Conservation (phyloP, 371 early-diverging fungal genomes). For the Rhizopus arrhizus region DNA sequence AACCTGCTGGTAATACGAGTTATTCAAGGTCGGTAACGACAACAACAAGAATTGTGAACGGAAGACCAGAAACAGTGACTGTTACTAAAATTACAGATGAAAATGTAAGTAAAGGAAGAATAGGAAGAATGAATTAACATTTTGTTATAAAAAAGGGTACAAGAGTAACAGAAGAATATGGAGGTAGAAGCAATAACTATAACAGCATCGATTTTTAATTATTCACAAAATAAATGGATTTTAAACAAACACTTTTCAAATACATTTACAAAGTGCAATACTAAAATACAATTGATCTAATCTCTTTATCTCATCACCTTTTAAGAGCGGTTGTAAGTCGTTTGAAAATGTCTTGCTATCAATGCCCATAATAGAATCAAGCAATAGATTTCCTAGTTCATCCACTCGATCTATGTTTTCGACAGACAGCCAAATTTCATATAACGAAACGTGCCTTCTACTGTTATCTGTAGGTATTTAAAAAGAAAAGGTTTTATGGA, state of each 20-base stretch:
- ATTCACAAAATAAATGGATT: constrained; percentile 33
- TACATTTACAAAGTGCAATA: no score
- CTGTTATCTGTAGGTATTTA: no score
- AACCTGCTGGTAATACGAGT: background rate
- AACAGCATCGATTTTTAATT: background rate
- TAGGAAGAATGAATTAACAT: background rate
- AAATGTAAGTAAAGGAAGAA: constrained; percentile 24
- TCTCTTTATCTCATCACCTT: no score
- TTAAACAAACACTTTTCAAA: constrained; percentile 24
- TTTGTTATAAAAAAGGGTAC: constrained; percentile 29
- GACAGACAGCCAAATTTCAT: no score
- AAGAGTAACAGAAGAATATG: constrained; percentile 43
- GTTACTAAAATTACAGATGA: constrained; percentile 37
- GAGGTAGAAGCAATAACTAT: constrained; percentile 31
- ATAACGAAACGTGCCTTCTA: no score
- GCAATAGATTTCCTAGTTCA: no score
- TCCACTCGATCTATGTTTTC: no score
- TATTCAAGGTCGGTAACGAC: constrained; percentile 35
- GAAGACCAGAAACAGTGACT: constrained; percentile 33
- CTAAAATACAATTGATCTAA: no score
- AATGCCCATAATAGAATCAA: no score
- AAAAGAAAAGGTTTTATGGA: no score
- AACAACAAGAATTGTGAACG: constrained; percentile 39
- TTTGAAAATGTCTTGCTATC: no score
- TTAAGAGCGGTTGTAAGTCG: no score